These are phyloP conservation scores for Craterostigma plantagineum DNA, from an alignment of 257 asterid genomes.

Conservation along the genomic window DNA sequence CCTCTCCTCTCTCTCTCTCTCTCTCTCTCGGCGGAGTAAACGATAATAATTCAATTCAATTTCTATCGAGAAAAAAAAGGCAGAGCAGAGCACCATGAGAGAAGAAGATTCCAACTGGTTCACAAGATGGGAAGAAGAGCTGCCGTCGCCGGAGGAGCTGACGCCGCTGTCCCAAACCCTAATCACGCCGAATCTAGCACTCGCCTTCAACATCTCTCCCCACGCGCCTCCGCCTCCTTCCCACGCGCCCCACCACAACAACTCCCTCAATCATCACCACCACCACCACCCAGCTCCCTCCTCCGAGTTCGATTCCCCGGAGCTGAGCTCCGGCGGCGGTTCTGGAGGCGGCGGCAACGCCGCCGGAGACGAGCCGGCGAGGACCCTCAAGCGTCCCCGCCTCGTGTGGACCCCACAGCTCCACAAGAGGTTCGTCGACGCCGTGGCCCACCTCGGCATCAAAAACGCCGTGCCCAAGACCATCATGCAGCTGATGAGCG, in stretches of 20 bases:
- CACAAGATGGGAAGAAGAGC: slow-evolving; percentile 63
- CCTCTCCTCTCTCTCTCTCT: slow-evolving; percentile 23
- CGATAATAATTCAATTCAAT: background rate
- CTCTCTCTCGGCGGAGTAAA: slow-evolving; percentile 7
- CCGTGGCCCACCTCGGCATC: slow-evolving; percentile 59
- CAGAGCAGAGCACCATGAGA: slow-evolving; percentile 23
- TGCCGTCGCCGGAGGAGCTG: slow-evolving; percentile 64
- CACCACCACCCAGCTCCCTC: slow-evolving; percentile 31
- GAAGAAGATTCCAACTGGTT: slow-evolving; percentile 83
- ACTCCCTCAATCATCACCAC: too few relatives aligned
- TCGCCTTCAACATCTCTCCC: slow-evolving; percentile 50
- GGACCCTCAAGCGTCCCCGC: slow-evolving; percentile 50
- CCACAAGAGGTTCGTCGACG: slow-evolving; percentile 64
- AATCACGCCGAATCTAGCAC: slow-evolving; percentile 57
- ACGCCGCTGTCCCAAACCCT: slow-evolving; percentile 66
- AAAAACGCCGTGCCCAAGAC: slow-evolving; percentile 74
- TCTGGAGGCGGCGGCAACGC: slow-evolving; percentile 9
- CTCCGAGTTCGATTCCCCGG: slow-evolving; percentile 44
- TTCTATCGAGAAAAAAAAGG: background rate
- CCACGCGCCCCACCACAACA: slow-evolving; percentile 10
- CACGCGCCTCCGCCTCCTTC: slow-evolving; percentile 14
- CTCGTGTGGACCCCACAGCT: slow-evolving; percentile 81
- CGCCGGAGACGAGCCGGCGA: slow-evolving; percentile 27
- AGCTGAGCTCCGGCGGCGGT: slow-evolving; percentile 14
- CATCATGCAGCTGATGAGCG: slow-evolving; percentile 74